Evolutionary conservation across 805 yeast species (phyloP).

Genomic region (Ogataea salicorniae): DNA sequence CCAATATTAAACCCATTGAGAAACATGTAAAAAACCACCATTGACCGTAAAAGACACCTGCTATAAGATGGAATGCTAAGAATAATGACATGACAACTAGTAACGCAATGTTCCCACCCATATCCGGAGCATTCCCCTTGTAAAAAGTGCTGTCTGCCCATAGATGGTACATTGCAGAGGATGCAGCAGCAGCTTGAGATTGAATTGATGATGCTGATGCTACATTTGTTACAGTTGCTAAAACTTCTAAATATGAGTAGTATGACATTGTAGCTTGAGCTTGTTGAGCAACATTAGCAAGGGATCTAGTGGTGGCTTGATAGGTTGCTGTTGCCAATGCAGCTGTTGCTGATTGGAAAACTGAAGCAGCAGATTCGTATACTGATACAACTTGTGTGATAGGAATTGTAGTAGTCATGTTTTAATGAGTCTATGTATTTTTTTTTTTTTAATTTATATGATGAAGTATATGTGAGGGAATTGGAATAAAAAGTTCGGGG

Average conservation of each 20-base stretch:
- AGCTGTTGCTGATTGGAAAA: conserved; percentile 9
- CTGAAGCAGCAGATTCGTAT: conserved; percentile 9
- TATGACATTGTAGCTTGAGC: conserved; percentile 27
- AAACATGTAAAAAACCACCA: conserved; percentile 65
- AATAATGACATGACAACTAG: conserved; percentile 49
- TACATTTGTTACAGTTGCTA: conserved; percentile 23
- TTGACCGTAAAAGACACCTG: conserved; percentile 45
- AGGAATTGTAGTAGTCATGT: neutral
- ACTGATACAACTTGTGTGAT: conserved; percentile 6
- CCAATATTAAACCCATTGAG: conserved; percentile 53
- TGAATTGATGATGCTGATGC: conserved; percentile 8
- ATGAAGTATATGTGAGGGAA: no score
- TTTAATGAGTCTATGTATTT: no score
- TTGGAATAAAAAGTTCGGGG: no score
- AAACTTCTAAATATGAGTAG: conserved; percentile 18
- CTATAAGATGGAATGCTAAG: conserved; percentile 36
- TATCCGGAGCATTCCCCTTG: conserved; percentile 43
- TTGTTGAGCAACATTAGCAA: conserved; percentile 7
- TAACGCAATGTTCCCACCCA: conserved; percentile 55
- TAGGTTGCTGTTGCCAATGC: conserved; percentile 13
- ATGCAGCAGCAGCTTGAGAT: conserved; percentile 20
- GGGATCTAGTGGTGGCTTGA: conserved; percentile 2
- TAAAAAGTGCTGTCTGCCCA: conserved; percentile 22
- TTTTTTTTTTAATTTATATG: no score
- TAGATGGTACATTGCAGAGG: conserved; percentile 15